Base-by-base conservation (phyloP, 495 filamentous ascomycete species). In the Immersiella caudata region DNA sequence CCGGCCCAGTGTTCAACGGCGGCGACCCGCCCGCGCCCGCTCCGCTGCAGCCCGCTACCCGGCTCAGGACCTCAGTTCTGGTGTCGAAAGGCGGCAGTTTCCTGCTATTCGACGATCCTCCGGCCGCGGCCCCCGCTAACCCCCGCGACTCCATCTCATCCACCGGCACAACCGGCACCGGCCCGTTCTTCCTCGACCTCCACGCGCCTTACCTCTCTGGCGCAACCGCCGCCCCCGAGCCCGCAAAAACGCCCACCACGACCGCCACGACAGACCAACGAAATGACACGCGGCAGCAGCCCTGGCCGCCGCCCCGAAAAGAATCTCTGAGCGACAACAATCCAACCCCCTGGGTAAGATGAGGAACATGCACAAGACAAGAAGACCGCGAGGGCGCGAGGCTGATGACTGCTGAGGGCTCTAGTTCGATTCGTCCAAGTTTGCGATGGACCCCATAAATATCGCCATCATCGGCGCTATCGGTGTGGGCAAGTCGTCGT, bases 401-500 rank as follows among this genome's bases (percentile, higher is more conserved):
- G 22, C 33, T 14, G 68, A 74, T 75, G 70, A 74, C 76, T 16
- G 35, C 51, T 68, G 40, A 4, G 11, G 40, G 6, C 62, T 58
- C 59, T 55, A 73, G 74, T 73, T 73, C 54, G 68, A 74, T 57
- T 55, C 68, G 22, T 68, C 66, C 67, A 68, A 72, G 51, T 61
- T 57, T 60, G 55, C 65, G 56, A 86, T 90, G 80, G 86, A 87
- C 67, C 80, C 89, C 73, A 87, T 97, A 73, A 94, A 92, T 72
- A 91, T 98, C 74, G 92, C 89, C 35, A 88, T 98, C 25, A 86
- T 97, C 71, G 95, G 95, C 62, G 85, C 87, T 70, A 82, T 86
- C 70, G 88, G 89, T 59, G 91, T 92, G 36, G 94, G 94, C 70
- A 97, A 98, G 80, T 93, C 92, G 58, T 91, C 91, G 24, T 97